These are phyloP conservation scores for Vararia minispora DNA, from an alignment of 768 basidiomycete species.

Conservation along the genomic window DNA sequence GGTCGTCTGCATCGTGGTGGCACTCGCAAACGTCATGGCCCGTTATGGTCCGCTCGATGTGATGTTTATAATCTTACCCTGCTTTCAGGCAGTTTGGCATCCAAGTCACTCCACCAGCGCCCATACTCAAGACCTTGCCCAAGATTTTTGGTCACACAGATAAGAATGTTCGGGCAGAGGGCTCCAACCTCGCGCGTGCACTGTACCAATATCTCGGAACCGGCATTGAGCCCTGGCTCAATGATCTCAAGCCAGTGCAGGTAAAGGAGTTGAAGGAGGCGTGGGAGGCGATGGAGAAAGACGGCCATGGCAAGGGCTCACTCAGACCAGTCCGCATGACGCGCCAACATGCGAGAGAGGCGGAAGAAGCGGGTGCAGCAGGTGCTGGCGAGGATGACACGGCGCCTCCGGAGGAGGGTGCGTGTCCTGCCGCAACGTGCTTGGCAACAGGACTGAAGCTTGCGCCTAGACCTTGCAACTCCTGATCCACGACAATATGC, in stretches of 20 bases:
- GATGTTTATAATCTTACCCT: background rate
- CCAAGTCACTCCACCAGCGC: slow-evolving; percentile 59
- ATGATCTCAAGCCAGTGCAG: slow-evolving; percentile 93
- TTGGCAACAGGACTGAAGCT: no score
- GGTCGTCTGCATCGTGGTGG: no score
- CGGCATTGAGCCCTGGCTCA: slow-evolving; percentile 73
- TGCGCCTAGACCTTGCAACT: slow-evolving; percentile 36
- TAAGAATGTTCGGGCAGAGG: slow-evolving; percentile 92
- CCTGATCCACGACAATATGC: slow-evolving; percentile 73
- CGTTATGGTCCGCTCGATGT: background rate
- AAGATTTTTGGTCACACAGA: slow-evolving; percentile 94
- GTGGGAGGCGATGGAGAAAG: slow-evolving; percentile 74
- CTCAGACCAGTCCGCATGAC: slow-evolving; percentile 76
- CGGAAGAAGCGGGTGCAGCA: slow-evolving; percentile 31
- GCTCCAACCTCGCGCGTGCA: slow-evolving; percentile 57
- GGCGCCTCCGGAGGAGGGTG: slow-evolving; percentile 33
- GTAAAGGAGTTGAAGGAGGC: slow-evolving; percentile 90
- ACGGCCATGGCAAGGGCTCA: slow-evolving; percentile 76
- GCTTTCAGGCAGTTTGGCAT: slow-evolving; percentile 62
- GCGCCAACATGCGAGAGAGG: slow-evolving; percentile 63
- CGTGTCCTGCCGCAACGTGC: no score
- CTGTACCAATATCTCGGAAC: slow-evolving; percentile 79
- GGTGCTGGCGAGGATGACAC: slow-evolving; percentile 28
- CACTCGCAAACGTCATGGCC: no score
- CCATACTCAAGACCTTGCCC: slow-evolving; percentile 77